Evolutionary conservation across 805 yeast genomes (phyloP).

Genomic region (Ogataea zsoltii): DNA sequence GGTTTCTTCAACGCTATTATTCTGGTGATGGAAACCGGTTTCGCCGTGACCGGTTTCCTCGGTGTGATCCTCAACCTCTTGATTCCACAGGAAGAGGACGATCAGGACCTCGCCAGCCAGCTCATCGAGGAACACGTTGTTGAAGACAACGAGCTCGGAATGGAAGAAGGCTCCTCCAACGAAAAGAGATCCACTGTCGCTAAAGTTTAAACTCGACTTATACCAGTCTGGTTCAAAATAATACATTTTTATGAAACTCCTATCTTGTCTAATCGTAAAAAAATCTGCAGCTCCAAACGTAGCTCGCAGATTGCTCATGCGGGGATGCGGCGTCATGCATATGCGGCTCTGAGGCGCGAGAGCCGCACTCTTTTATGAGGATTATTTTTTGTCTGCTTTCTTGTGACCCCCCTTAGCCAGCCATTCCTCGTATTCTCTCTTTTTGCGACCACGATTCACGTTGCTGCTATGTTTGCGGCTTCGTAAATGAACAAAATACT

Average conservation of each 20-base stretch:
- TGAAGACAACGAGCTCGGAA: conserved; percentile 15
- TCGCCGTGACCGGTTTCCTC: conserved; percentile 54
- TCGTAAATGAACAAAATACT: conserved; percentile 64
- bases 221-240: too few relatives aligned
- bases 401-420: conserved; percentile 12
- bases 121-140: conserved; percentile 38
- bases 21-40: conserved; percentile 59
- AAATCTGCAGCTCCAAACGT: too few relatives aligned
- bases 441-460: conserved; percentile 46
- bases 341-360: too few relatives aligned
- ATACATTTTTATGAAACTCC: too few relatives aligned
- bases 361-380: too few relatives aligned
- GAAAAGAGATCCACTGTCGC: conserved; percentile 18
- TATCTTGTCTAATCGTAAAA: too few relatives aligned
- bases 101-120: conserved; percentile 41
- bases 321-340: too few relatives aligned
- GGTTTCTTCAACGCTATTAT: conserved; percentile 56
- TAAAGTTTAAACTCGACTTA: conserved; percentile 1
- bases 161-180: conserved; percentile 22
- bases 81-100: conserved; percentile 52
- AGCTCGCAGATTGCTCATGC: too few relatives aligned
- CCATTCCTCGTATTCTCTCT: conserved; percentile 53
- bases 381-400: too few relatives aligned
- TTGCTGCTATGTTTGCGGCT: conserved; percentile 70
- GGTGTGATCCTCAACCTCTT: conserved; percentile 51